Evolutionary conservation across 2,329 filamentous ascomycete genomes (phyloP).

Genomic region (Didymella glomerata): DNA sequence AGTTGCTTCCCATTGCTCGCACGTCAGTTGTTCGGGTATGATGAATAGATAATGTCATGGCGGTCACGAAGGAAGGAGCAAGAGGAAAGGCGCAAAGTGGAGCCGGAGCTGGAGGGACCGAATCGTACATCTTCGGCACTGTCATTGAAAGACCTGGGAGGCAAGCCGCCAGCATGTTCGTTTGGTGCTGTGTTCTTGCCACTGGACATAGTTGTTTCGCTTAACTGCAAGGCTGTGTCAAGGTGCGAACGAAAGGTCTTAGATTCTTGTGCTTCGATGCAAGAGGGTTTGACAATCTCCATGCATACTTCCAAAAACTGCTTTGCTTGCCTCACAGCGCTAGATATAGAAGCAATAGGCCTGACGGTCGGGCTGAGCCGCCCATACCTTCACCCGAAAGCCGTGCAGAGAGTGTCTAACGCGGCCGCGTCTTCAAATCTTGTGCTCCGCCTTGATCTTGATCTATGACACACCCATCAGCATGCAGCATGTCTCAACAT

Average conservation of each 20-base stretch:
- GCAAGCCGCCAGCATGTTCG: background rate
- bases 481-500: background rate
- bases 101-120: background rate
- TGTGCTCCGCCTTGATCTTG: background rate
- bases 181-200: background rate
- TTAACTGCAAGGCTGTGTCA: background rate
- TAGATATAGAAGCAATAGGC: background rate
- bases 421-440: background rate
- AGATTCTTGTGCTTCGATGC: background rate
- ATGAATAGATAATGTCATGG: background rate
- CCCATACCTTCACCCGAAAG: background rate
- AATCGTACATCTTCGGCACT: background rate
- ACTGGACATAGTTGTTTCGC: background rate
- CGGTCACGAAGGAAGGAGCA: background rate
- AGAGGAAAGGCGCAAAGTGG: background rate
- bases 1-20: background rate
- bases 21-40: background rate
- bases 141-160: background rate
- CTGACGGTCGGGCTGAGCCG: background rate
- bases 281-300: background rate
- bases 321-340: background rate
- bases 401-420: background rate
- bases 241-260: background rate
- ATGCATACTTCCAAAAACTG: background rate
- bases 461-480: background rate